Evolutionary conservation across 805 yeast genomes (phyloP).

Genomic region (Lachancea waltii): DNA sequence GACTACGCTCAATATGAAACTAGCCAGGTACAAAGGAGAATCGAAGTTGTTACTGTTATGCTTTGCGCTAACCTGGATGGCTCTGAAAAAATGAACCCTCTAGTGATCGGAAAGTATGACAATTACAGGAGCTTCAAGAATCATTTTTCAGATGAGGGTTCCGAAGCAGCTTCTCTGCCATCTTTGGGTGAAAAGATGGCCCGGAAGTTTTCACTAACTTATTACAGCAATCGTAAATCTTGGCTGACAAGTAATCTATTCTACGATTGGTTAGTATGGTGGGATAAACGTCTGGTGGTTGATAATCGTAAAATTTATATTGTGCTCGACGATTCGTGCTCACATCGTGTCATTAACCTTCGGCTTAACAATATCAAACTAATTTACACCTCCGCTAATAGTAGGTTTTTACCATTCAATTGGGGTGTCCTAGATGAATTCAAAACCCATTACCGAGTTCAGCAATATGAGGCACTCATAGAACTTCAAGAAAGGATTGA

Average conservation of each 20-base stretch:
- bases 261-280: slow-evolving; percentile 52
- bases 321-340: slow-evolving; percentile 53
- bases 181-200: slow-evolving; percentile 40
- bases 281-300: slow-evolving; percentile 51
- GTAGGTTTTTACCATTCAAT: slow-evolving; percentile 50
- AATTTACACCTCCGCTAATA: slow-evolving; percentile 35
- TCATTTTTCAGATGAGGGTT: slow-evolving; percentile 29
- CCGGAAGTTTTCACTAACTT: slow-evolving; percentile 44
- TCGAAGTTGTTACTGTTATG: slow-evolving; percentile 48
- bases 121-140: slow-evolving; percentile 37
- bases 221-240: slow-evolving; percentile 53
- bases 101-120: slow-evolving; percentile 55
- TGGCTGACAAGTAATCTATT: slow-evolving; percentile 60
- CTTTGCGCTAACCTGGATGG: slow-evolving; percentile 59
- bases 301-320: slow-evolving; percentile 47
- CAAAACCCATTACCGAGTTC: slow-evolving; percentile 49
- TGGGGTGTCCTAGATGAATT: slow-evolving; percentile 62
- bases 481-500: slow-evolving; percentile 25
- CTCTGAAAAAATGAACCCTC: slow-evolving; percentile 52
- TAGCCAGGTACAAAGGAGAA: slow-evolving; percentile 31
- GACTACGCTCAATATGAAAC: slow-evolving; percentile 47
- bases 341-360: slow-evolving; percentile 52
- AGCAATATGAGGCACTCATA: slow-evolving; percentile 42
- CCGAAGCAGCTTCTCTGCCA: slow-evolving; percentile 24
- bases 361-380: slow-evolving; percentile 40